Evolutionary conservation across 345 rosid genomes (phyloP).

Genomic region (Lumnitzera racemosa): DNA sequence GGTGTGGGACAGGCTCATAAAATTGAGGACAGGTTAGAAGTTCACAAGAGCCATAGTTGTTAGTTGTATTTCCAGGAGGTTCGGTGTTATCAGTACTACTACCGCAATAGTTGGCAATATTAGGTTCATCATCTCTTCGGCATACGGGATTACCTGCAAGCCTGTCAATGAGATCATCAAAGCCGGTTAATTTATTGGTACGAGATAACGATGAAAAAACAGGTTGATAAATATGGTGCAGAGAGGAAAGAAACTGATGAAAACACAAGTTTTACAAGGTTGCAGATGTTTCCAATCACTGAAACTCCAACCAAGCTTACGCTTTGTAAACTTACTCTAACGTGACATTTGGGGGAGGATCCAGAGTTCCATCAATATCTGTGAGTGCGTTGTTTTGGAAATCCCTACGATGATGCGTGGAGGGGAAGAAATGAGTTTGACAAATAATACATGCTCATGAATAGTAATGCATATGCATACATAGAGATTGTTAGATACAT

Average conservation of each 20-base stretch:
- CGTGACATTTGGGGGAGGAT: slow-evolving; percentile 45
- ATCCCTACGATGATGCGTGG: slow-evolving; percentile 32
- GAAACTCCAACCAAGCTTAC: background rate
- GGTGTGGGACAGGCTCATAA: slow-evolving; percentile 30
- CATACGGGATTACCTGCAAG: slow-evolving; percentile 59
- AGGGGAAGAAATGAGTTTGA: background rate
- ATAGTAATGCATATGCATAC: background rate
- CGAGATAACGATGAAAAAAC: background rate
- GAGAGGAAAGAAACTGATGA: no score
- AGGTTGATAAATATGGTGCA: background rate
- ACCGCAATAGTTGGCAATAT: slow-evolving; percentile 33
- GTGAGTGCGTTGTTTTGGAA: slow-evolving; percentile 39
- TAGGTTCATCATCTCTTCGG: slow-evolving; percentile 21
- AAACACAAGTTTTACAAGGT: background rate
- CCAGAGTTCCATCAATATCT: slow-evolving; percentile 28
- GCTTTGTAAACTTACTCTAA: slow-evolving; percentile 25
- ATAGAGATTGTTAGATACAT: background rate
- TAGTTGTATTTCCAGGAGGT: slow-evolving; percentile 18
- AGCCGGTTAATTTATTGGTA: slow-evolving; percentile 1
- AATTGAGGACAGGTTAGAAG: slow-evolving; percentile 28
- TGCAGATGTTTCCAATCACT: no score
- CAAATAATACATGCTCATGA: background rate
- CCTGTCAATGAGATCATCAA: slow-evolving; percentile 22
- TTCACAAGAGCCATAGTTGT: slow-evolving; percentile 19
- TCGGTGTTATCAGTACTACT: slow-evolving; percentile 13